Evolutionary conservation across 208 protist genomes (phyloP).

Genomic region (Lotmaria passim): DNA sequence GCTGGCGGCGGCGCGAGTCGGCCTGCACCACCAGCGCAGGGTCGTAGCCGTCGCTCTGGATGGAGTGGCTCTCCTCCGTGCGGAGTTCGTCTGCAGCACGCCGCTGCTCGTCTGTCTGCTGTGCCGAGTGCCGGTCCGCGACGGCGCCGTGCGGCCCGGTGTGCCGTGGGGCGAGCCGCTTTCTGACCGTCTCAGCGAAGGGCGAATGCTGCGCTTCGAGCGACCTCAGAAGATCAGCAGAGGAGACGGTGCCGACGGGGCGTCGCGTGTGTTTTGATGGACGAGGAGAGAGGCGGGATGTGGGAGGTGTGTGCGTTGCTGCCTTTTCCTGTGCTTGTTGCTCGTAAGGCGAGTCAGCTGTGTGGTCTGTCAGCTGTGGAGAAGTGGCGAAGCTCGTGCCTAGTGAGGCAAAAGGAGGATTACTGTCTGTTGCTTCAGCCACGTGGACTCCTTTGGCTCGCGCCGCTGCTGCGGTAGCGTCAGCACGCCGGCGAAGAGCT

Average conservation of each 20-base stretch:
- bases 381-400: background rate
- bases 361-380: background rate
- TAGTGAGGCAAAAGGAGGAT: background rate
- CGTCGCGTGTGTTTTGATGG: background rate
- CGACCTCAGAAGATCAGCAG: conserved; percentile 1
- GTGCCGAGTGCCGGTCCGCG: conserved; percentile 6
- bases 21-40: conserved; percentile 59
- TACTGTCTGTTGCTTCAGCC: background rate
- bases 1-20: conserved; percentile 38
- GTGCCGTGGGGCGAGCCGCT: conserved; percentile 22
- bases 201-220: conserved; percentile 15
- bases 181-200: conserved; percentile 19
- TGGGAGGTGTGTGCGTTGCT: background rate
- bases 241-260: background rate
- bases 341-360: background rate
- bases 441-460: background rate
- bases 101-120: conserved; percentile 24
- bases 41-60: conserved; percentile 39
- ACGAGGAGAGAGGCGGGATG: background rate
- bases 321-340: background rate
- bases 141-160: conserved; percentile 27
- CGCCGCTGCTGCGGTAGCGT: background rate
- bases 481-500: background rate
- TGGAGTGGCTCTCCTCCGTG: conserved; percentile 11
- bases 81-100: conserved; percentile 18